Evolutionary conservation across 331 rosid species (phyloP), one percentile per base, ranked within the genome.

Genomic region (Quercus lobata): DNA sequence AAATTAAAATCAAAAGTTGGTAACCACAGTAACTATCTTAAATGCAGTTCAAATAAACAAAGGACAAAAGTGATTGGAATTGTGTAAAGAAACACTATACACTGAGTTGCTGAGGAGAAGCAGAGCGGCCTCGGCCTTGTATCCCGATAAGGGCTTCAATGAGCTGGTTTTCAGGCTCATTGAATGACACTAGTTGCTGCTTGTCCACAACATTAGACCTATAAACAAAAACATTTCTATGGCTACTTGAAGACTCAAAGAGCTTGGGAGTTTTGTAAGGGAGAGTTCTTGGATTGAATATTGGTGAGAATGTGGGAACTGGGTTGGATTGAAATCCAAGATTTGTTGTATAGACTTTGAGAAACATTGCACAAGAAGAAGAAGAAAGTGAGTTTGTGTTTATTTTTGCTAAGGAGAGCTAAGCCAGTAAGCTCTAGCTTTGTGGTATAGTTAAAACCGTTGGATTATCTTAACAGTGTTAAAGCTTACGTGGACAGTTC

Each of bases 111-210:
- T 91, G 88, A 34, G 95, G 85, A 72, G 98, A 89, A 77, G 96
- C 90, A 69, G 96, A 87, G 61, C 97, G 97, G 22, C 98, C 98
- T n/a, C 97, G 92, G 79, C 98, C 98, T 85, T 89, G 97, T 79
- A 86, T 86, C 37, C 98, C 98, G 27, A 94, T 58, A 68, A 94
- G 93, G 1, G 97, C 91, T 60, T 92, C 86, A 54, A 94, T 80
- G 76, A 94, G 98, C 9, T 96, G 78, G 37, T 77, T 84, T 75
- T 94, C 98, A 16, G 92, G 74, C 72, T 83, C 89, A 2, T 94
- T 80, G 35, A 89, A 82, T 1, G 92, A 85, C 22, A 92, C 68
- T 30, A 73, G 83, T 17, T 85, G 84, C 58, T 82, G 77, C 66
- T 76, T 75, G 56, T 82, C 80, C 15, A 84, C 76, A 18, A 84